phyloP scores from a whole-genome alignment of 2,329 filamentous ascomycete species.

The Aureobasidium zeae region DNA sequence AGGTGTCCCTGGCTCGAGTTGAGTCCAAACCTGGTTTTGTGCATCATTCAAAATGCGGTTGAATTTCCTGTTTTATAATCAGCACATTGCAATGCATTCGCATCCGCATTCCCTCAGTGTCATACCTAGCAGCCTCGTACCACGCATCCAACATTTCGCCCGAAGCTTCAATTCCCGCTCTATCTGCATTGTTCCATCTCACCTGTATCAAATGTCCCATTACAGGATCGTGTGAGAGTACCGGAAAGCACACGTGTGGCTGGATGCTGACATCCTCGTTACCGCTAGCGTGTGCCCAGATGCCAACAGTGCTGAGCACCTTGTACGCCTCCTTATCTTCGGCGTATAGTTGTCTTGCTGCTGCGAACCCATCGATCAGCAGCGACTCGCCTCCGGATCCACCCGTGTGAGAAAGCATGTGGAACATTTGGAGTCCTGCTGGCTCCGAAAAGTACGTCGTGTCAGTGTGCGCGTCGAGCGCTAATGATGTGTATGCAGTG shows the following conservation, averaged over 20 bases:
- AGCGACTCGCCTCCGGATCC: conserved; percentile 65
- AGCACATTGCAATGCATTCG: too few species aligned
- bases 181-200: conserved; percentile 89
- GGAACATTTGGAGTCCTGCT: conserved; percentile 83
- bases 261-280: conserved; percentile 75
- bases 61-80: conserved; percentile 47
- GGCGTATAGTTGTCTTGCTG: conserved; percentile 50
- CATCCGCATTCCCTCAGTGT: too few species aligned
- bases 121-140: conserved; percentile 61
- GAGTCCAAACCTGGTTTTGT: conserved; percentile 66
- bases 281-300: conserved; percentile 78
- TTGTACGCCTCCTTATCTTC: conserved; percentile 50
- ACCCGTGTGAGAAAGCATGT: conserved; percentile 70
- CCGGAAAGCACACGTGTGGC: conserved; percentile 60
- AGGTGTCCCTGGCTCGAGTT: conserved; percentile 68
- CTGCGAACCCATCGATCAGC: conserved; percentile 78
- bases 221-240: conserved; percentile 53
- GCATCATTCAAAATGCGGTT: conserved; percentile 56
- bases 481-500: conserved; percentile 66
- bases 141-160: conserved; percentile 49
- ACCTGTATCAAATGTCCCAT: conserved; percentile 49
- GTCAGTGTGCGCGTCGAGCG: conserved; percentile 80
- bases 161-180: conserved; percentile 57
- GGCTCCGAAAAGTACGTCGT: conserved; percentile 95
- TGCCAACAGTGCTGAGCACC: conserved; percentile 45